phyloP scores from a whole-genome alignment of 768 basidiomycete genomes.

The Galerina sulciceps region DNA sequence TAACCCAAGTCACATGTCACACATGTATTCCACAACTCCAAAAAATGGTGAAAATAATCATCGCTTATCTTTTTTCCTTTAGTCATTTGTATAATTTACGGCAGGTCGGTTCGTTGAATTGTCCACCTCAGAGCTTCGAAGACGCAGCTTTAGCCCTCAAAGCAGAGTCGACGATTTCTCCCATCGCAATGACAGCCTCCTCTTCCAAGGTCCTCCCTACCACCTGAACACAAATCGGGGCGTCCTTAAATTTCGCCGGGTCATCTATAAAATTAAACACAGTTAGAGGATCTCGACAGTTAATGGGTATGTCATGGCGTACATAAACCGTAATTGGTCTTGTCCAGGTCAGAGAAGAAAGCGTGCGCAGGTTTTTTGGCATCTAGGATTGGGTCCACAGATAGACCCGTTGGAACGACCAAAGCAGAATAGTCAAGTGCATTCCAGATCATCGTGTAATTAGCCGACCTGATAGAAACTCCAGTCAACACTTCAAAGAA shows the following conservation, averaged over 20 bases:
- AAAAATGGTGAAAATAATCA: no score
- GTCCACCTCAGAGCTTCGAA: no score
- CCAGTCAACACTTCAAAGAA: background rate
- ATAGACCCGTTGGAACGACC: slow-evolving; percentile 63
- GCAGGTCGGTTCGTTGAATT: no score
- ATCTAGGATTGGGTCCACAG: slow-evolving; percentile 60
- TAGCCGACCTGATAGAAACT: slow-evolving; percentile 38
- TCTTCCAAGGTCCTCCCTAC: slow-evolving; percentile 75
- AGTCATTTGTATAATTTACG: no score
- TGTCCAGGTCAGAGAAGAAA: slow-evolving; percentile 56
- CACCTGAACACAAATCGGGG: slow-evolving; percentile 69
- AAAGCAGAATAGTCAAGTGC: slow-evolving; percentile 66
- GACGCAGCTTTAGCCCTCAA: slow-evolving; percentile 31
- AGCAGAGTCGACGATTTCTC: slow-evolving; percentile 64
- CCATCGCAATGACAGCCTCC: slow-evolving; percentile 73
- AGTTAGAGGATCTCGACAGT: background rate
- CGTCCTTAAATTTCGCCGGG: slow-evolving; percentile 56
- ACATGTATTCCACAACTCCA: no score
- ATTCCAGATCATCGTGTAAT: slow-evolving; percentile 72
- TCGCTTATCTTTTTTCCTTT: no score
- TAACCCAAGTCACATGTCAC: no score
- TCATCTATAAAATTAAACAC: slow-evolving; percentile 45
- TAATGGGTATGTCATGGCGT: slow-evolving; percentile 24
- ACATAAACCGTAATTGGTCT: slow-evolving; percentile 58
- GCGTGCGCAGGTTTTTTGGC: slow-evolving; percentile 42